A percentile compares a stretch with the other conserved stretches of the same genome.
Evolutionary conservation across 139 green algal genomes (phyloP).

Genomic region (Tetradesmus obliquus): DNA sequence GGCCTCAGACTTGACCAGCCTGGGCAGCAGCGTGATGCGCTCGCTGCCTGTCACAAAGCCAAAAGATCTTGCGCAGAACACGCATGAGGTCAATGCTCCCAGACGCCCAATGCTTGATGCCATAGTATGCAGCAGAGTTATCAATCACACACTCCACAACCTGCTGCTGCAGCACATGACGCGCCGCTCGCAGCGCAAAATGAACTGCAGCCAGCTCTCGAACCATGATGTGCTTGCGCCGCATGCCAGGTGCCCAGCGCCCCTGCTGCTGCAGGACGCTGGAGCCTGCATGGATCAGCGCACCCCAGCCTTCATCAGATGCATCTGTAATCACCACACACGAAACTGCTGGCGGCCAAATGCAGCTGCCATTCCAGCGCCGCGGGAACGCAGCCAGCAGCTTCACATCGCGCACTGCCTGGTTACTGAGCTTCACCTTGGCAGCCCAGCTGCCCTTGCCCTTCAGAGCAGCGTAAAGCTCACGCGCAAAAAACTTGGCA

Average conservation of each 20-base stretch:
- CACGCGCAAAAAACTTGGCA: constrained; percentile 5
- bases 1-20: not conserved
- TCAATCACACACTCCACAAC: constrained; percentile 13
- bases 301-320: constrained; percentile 22
- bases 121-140: constrained; percentile 13
- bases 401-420: constrained; percentile 24
- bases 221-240: constrained; percentile 15
- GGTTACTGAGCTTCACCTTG: constrained; percentile 30
- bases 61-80: constrained; percentile 2
- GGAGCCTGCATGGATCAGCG: not conserved
- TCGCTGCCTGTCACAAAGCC: constrained; percentile 21
- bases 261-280: not conserved
- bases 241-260: not conserved
- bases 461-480: constrained; percentile 2
- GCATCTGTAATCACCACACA: constrained; percentile 4
- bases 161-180: not conserved
- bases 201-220: not conserved
- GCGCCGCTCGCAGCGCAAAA: not conserved
- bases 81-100: not conserved
- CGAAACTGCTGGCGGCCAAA: not conserved
- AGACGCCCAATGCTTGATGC: not conserved
- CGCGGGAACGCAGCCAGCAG: not conserved
- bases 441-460: not conserved
- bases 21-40: not conserved
- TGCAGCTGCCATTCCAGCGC: constrained; percentile 21